A percentile compares a stretch with the other conserved stretches of the same genome.
These are phyloP conservation scores for Wickerhamomyces rabaulensis DNA, from an alignment of 805 yeast genomes.

Conservation along the genomic window DNA sequence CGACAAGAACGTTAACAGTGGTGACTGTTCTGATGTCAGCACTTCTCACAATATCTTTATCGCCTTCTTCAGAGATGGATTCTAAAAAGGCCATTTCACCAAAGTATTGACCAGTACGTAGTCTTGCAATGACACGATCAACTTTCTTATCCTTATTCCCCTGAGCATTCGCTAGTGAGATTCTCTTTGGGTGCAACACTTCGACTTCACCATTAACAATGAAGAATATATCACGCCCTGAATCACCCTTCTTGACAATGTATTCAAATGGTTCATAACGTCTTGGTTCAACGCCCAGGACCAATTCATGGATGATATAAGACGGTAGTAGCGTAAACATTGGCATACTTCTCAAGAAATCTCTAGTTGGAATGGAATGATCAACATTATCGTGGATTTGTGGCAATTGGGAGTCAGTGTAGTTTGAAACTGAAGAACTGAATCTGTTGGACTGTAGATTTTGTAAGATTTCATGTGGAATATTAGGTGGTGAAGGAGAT, in stretches of 20 bases:
- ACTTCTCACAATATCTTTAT: constrained; percentile 32
- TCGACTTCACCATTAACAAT: constrained; percentile 68
- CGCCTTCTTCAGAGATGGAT: constrained; percentile 26
- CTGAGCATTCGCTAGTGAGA: constrained; percentile 17
- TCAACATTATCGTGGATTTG: constrained; percentile 39
- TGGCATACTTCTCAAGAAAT: constrained; percentile 52
- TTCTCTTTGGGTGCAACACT: constrained; percentile 40
- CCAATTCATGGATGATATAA: constrained; percentile 57
- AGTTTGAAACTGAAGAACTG: not conserved
- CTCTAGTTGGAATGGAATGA: constrained; percentile 50
- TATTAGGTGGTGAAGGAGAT: constrained; percentile 9
- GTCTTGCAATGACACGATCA: constrained; percentile 47
- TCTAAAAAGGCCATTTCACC: constrained; percentile 73
- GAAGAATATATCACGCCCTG: constrained; percentile 61
- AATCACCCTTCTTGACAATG: constrained; percentile 54
- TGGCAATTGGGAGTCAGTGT: constrained; percentile 8
- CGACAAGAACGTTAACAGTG: constrained; percentile 53
- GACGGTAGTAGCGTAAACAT: constrained; percentile 54
- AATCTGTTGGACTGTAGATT: not conserved
- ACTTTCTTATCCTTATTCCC: constrained; percentile 20
- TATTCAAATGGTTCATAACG: constrained; percentile 51
- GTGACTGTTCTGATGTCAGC: constrained; percentile 63
- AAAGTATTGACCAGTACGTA: constrained; percentile 60
- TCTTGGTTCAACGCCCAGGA: constrained; percentile 55
- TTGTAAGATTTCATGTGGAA: not conserved